These are phyloP conservation scores for Penicillium glabrum DNA, from an alignment of 2,329 filamentous ascomycete species.

Conservation along the genomic window DNA sequence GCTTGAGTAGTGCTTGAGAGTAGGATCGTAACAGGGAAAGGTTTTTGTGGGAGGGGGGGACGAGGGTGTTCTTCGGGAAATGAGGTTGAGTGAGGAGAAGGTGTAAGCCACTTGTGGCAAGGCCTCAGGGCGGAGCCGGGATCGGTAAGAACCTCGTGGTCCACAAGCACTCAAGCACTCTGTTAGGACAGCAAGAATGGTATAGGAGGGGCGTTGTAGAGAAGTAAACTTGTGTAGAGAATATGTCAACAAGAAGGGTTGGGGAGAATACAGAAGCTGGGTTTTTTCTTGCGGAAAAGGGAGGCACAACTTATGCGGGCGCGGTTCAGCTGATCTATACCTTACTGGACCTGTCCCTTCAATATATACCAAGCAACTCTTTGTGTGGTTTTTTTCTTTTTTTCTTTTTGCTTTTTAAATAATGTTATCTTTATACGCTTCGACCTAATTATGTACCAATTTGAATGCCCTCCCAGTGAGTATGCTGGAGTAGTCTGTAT, in stretches of 20 bases:
- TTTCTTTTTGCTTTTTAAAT: neutral
- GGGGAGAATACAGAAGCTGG: neutral
- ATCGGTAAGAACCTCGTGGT: slow-evolving; percentile 16
- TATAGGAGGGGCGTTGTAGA: neutral
- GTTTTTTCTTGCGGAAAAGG: neutral
- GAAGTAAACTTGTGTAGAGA: neutral
- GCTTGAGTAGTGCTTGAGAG: neutral
- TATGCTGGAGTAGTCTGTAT: too few species aligned
- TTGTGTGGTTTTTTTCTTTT: neutral
- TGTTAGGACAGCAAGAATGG: neutral
- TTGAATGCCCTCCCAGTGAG: too few species aligned
- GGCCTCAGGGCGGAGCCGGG: slow-evolving; percentile 20
- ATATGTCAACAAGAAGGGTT: neutral
- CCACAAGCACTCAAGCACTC: neutral
- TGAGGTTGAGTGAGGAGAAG: slow-evolving; percentile 22
- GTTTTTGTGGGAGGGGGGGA: neutral
- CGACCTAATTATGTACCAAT: too few species aligned
- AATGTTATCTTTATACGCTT: too few species aligned
- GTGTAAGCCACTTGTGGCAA: slow-evolving; percentile 29
- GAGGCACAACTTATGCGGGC: neutral
- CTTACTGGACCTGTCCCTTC: neutral
- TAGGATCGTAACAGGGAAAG: neutral
- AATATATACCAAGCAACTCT: neutral
- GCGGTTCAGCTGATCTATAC: slow-evolving; percentile 2
- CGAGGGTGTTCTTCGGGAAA: slow-evolving; percentile 8